Base-by-base conservation (phyloP, 768 basidiomycete genomes). In the Collybia sp. region DNA sequence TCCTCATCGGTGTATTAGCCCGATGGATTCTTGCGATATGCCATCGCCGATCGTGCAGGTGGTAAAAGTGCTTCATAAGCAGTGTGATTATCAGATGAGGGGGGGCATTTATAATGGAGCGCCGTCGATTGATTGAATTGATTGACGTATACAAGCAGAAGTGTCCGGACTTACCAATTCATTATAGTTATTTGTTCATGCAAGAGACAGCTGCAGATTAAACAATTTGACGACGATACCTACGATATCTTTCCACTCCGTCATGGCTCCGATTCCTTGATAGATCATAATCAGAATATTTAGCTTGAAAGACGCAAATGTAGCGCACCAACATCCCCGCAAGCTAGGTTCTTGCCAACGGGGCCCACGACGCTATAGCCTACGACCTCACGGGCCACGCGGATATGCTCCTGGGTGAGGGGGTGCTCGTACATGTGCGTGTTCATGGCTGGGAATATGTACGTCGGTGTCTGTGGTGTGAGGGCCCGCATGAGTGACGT, bases 401-500 rank as follows among this genome's bases (percentile, higher is more conserved):
- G 76, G 36, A 98, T 65, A 58, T 99, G 96, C 51, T 87, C 79
- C 1, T 80, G 77, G 0, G 94, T 97, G 16, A 98, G 73, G 15
- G 93, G 93, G 60, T 98, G 94, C 48, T 88, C 82, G 59, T 90
- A 98, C 95, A 99, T 99, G 53, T 91, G 72, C 2, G 96, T 98
- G 63, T 99, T 99, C 95, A 98, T 99, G 0, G 95, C 96, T 1
- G 95, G 95, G 59, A 94, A 98, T 32, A 97, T 65, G 58, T 86
- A 92, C 6, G 91, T 93, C 6, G 88, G 88, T 0, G 91, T 96
- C 5, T 78, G 73, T 0, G 93, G 89, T 2, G 88, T 73, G 0
- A 95, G 70, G 0, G 92, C 94, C 16, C 92, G 82, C 49, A 96
- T 76, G 3, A 96, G 75, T 12, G 92, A 86, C 10, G 82, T 85